These are phyloP conservation scores for Gossypium stocksii DNA, from an alignment of 345 rosid genomes.

Conservation along the genomic window DNA sequence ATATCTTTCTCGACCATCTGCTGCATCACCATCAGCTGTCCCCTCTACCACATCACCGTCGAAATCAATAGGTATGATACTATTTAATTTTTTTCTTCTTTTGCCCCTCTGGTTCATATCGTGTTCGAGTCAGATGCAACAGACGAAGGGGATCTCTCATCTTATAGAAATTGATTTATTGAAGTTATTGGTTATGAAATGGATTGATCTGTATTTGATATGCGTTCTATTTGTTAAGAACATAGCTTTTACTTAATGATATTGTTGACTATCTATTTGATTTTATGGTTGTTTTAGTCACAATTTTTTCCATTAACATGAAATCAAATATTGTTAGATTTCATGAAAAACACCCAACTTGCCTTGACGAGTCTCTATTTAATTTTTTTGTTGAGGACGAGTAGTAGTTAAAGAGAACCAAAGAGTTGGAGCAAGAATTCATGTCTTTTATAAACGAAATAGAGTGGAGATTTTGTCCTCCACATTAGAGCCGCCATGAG, in stretches of 20 bases:
- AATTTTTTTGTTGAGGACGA: too few relatives aligned
- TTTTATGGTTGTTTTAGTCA: not conserved
- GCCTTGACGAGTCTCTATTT: too few relatives aligned
- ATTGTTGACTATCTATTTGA: not conserved
- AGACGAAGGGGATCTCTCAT: not conserved
- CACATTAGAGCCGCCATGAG: not conserved
- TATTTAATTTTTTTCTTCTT: not conserved
- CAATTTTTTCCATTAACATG: too few relatives aligned
- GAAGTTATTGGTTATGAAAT: not conserved
- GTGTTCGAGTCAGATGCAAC: not conserved
- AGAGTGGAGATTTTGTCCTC: not conserved
- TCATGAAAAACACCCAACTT: not conserved
- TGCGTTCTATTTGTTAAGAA: not conserved
- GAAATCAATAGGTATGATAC: not conserved
- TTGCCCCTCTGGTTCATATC: not conserved
- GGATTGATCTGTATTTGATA: slow-evolving; percentile 9
- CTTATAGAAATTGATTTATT: not conserved
- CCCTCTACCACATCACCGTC: accelerated
- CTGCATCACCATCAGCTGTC: too few relatives aligned
- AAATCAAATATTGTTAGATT: not conserved
- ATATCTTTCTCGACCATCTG: too few relatives aligned
- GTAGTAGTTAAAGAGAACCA: too few relatives aligned
- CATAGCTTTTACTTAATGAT: not conserved
- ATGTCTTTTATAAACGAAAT: not conserved
- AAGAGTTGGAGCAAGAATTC: too few relatives aligned